Conservation (phyloP, 129 eudicot genomes). For the Apium graveolens region DNA sequence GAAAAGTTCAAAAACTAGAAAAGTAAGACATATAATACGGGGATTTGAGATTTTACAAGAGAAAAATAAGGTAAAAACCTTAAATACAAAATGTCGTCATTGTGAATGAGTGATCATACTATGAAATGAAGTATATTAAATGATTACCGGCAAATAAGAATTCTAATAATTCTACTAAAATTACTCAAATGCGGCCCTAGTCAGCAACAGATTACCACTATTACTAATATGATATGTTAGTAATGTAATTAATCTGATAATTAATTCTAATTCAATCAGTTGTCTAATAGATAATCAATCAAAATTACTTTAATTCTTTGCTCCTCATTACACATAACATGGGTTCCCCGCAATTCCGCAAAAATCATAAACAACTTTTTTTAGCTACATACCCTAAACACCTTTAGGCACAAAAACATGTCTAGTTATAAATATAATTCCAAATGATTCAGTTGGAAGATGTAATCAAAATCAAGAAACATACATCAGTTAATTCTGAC, state of each 20-base stretch:
- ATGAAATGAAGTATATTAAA: not conserved
- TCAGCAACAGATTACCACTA: not conserved
- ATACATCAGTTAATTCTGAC: not conserved
- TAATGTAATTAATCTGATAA: not conserved
- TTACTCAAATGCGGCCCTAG: not conserved
- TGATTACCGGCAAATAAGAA: not conserved
- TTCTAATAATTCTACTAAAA: not conserved
- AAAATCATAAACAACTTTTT: not conserved
- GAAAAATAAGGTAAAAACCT: not conserved
- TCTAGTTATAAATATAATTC: not conserved
- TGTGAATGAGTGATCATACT: not conserved
- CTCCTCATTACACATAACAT: not conserved
- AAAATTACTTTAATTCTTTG: not conserved
- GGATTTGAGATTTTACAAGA: not conserved
- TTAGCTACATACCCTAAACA: not conserved
- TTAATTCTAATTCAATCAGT: not conserved
- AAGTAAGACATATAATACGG: not conserved
- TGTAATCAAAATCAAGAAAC: not conserved
- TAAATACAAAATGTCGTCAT: not conserved
- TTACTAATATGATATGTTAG: not conserved
- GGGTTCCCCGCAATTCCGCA: not conserved
- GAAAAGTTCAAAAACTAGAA: not conserved
- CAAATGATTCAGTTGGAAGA: not conserved
- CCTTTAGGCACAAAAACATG: not conserved
- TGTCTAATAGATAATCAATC: not conserved